phyloP scores from a whole-genome alignment of 148 eudicot genomes.

The Mesembryanthemum crystallinum region DNA sequence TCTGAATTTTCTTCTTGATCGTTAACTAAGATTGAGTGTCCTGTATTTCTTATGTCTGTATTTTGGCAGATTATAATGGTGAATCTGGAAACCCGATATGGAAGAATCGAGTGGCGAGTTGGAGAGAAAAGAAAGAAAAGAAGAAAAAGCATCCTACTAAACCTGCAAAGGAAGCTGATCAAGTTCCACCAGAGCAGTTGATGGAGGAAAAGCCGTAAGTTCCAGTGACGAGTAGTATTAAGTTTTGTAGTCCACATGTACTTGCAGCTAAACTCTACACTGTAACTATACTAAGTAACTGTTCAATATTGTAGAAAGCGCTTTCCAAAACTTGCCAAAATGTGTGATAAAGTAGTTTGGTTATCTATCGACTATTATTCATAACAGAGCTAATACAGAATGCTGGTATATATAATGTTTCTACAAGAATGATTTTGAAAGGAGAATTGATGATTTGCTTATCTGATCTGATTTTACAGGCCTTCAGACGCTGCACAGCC shows the following conservation, averaged over 20 bases:
- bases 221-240: too few species aligned
- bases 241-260: too few species aligned
- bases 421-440: background rate
- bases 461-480: conserved; percentile 40
- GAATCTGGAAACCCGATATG: conserved; percentile 91
- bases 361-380: background rate
- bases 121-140: conserved; percentile 89
- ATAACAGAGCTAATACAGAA: background rate
- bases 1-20: background rate
- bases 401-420: too few species aligned
- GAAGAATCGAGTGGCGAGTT: conserved; percentile 92
- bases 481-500: conserved; percentile 48
- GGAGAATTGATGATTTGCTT: background rate
- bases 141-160: conserved; percentile 54
- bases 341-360: background rate
- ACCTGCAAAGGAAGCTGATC: conserved; percentile 47
- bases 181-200: conserved; percentile 64
- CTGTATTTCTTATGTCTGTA: background rate
- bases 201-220: conserved; percentile 65
- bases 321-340: too few species aligned
- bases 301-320: too few species aligned
- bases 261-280: too few species aligned
- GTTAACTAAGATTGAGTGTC: background rate
- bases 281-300: too few species aligned
- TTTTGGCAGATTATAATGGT: conserved; percentile 49